These are phyloP conservation scores for Lasiodiplodia theobromae DNA, from an alignment of 2,329 filamentous ascomycete genomes.

Conservation along the genomic window DNA sequence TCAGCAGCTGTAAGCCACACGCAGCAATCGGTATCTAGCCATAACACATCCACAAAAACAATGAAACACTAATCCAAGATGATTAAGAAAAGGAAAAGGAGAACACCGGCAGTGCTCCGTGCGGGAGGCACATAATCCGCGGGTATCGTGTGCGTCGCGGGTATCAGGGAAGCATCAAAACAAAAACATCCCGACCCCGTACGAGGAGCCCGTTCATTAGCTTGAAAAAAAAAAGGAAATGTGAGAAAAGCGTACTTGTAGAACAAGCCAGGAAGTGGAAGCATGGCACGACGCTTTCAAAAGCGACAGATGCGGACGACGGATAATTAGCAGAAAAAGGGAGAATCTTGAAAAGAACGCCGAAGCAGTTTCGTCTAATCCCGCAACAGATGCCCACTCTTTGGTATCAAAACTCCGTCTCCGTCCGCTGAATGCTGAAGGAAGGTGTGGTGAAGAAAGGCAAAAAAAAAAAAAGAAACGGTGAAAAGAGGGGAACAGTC, in stretches of 20 bases:
- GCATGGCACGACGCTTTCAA: background rate
- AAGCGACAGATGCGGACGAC: constrained; percentile 13
- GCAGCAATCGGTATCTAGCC: constrained; percentile 21
- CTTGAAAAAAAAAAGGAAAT: background rate
- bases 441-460: constrained; percentile 11
- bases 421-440: constrained; percentile 1
- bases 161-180: background rate
- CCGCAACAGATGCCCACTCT: constrained; percentile 22
- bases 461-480: background rate
- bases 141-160: constrained; percentile 11
- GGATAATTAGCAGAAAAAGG: background rate
- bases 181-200: constrained; percentile 1
- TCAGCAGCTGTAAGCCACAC: constrained; percentile 2
- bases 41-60: constrained; percentile 5
- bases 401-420: constrained; percentile 24
- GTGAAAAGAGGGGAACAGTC: background rate
- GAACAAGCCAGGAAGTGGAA: background rate
- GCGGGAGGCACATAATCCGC: background rate
- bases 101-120: background rate
- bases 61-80: background rate
- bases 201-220: background rate
- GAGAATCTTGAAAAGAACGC: background rate
- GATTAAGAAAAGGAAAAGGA: background rate
- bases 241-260: background rate
- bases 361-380: constrained; percentile 12